phyloP scores from a whole-genome alignment of 768 basidiomycete genomes.

The Leccinum boreale region DNA sequence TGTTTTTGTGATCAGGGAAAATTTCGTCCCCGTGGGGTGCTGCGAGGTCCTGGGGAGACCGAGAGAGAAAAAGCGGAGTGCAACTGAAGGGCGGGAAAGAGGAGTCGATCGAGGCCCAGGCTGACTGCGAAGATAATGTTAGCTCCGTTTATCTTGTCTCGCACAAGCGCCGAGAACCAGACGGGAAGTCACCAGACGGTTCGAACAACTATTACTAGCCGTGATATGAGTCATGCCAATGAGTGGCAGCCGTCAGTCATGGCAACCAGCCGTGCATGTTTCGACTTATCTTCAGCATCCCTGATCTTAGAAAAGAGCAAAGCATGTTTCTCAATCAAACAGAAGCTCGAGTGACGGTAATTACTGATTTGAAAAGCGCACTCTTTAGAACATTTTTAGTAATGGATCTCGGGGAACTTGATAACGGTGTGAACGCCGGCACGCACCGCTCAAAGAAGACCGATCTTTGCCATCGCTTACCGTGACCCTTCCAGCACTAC shows the following conservation, averaged over 20 bases:
- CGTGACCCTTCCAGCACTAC: neutral
- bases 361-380: neutral
- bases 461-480: neutral
- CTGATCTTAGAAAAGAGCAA: neutral
- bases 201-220: neutral
- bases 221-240: neutral
- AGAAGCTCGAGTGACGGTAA: neutral
- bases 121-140: neutral
- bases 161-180: neutral
- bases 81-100: neutral
- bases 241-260: neutral
- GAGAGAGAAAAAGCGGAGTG: constrained; percentile 28
- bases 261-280: neutral
- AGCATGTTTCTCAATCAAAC: neutral
- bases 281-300: neutral
- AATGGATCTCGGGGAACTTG: neutral
- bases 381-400: neutral
- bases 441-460: neutral
- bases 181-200: neutral
- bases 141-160: neutral
- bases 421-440: neutral
- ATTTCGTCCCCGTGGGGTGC: constrained; percentile 1
- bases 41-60: constrained; percentile 31
- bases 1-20: neutral
- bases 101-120: neutral